Evolutionary conservation across 345 rosid genomes (phyloP).

Genomic region (Euphorbia tirucalli): DNA sequence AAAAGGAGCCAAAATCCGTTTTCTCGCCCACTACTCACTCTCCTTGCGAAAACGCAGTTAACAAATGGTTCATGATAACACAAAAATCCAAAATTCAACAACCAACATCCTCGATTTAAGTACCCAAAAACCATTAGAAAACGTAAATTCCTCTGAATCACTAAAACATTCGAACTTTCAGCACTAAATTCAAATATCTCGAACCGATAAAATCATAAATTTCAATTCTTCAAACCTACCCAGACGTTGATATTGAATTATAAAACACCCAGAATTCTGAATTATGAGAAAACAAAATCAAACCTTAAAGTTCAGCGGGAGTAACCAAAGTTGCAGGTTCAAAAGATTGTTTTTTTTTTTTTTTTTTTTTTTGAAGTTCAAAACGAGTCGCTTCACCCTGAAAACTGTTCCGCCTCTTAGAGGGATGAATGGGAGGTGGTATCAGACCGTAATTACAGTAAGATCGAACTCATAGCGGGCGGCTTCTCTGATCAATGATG

Average conservation of each 20-base stretch:
- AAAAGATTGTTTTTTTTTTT: not conserved
- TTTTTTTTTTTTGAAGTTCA: not conserved
- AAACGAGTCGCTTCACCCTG: not conserved
- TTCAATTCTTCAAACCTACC: conserved; percentile 17
- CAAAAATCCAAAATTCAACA: conserved; percentile 17
- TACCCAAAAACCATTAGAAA: not conserved
- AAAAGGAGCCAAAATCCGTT: conserved; percentile 1
- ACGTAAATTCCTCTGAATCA: conserved; percentile 2
- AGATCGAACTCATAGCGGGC: not conserved
- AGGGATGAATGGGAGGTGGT: not conserved
- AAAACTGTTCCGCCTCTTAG: not conserved
- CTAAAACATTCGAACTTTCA: conserved; percentile 7
- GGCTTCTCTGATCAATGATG: conserved; percentile 11
- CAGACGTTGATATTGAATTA: conserved; percentile 19
- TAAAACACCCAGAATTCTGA: conserved; percentile 26
- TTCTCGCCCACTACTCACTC: not conserved
- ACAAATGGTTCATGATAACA: not conserved
- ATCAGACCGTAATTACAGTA: not conserved
- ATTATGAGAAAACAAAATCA: conserved; percentile 8
- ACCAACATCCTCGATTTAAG: conserved; percentile 1
- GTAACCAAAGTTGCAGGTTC: not conserved
- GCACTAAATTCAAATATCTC: conserved; percentile 11
- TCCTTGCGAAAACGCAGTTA: not conserved
- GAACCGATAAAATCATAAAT: conserved; percentile 22
- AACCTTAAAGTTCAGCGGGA: conserved; percentile 25